Evolutionary conservation across 2,329 filamentous ascomycete genomes (phyloP).

Genomic region (Diaporthe velutina): DNA sequence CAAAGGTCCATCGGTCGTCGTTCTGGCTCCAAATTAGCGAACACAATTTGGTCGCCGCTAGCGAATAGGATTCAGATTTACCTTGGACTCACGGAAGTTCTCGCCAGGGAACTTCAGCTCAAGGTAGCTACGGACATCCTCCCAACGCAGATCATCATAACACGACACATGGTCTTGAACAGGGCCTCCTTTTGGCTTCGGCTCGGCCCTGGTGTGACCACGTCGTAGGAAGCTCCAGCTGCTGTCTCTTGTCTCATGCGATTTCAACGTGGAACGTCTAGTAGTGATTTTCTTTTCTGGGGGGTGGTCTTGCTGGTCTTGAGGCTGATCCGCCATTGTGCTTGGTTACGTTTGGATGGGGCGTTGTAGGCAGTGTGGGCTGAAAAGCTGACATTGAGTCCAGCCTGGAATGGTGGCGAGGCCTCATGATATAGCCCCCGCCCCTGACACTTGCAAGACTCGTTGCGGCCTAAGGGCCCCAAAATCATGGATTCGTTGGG

Average conservation of each 20-base stretch:
- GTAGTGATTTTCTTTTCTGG: neutral
- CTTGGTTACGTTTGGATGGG: neutral
- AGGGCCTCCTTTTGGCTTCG: neutral
- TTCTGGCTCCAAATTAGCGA: neutral
- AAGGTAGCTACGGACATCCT: neutral
- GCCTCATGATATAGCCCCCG: neutral
- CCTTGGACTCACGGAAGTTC: neutral
- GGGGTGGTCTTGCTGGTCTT: neutral
- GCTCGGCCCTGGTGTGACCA: neutral
- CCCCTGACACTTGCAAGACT: neutral
- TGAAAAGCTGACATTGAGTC: neutral
- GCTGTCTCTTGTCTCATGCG: neutral
- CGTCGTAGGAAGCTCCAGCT: neutral
- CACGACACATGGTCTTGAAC: neutral
- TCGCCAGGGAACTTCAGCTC: neutral
- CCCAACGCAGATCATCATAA: neutral
- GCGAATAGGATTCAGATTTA: neutral
- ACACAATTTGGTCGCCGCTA: neutral
- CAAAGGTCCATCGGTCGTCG: neutral
- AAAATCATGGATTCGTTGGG: neutral
- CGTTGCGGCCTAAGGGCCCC: neutral
- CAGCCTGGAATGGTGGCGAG: neutral
- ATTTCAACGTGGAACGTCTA: neutral
- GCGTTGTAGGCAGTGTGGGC: neutral
- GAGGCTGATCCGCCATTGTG: neutral